These are phyloP conservation scores for Grigorovia jiainica DNA, from an alignment of 805 yeast species.

Conservation along the genomic window DNA sequence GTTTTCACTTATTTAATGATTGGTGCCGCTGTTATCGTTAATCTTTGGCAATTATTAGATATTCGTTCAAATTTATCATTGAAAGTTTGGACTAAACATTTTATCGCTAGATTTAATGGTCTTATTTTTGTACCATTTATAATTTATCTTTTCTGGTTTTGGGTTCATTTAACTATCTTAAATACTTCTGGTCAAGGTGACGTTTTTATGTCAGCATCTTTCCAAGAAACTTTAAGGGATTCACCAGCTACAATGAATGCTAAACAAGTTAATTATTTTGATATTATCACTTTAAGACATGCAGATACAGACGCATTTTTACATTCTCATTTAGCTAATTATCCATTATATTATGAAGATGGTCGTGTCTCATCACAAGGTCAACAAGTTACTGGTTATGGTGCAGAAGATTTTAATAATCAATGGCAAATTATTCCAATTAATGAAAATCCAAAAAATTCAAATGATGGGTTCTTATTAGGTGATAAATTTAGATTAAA, in stretches of 20 bases:
- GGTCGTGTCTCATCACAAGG: slow-evolving; percentile 92
- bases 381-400: slow-evolving; percentile 80
- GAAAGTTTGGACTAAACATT: slow-evolving; percentile 53
- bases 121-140: slow-evolving; percentile 73
- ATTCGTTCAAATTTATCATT: slow-evolving; percentile 54
- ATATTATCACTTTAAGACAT: slow-evolving; percentile 68
- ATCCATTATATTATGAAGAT: slow-evolving; percentile 91
- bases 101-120: slow-evolving; percentile 59
- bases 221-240: slow-evolving; percentile 87
- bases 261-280: slow-evolving; percentile 64
- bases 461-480: slow-evolving; percentile 46
- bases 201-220: slow-evolving; percentile 85
- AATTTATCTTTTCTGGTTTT: slow-evolving; percentile 83
- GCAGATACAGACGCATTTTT: slow-evolving; percentile 68
- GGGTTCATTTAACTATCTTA: slow-evolving; percentile 76
- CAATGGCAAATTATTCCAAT: slow-evolving; percentile 81
- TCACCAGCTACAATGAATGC: slow-evolving; percentile 66
- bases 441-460: slow-evolving; percentile 32
- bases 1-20: slow-evolving; percentile 80
- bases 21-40: slow-evolving; percentile 78
- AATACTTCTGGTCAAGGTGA: slow-evolving; percentile 93
- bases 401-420: slow-evolving; percentile 52
- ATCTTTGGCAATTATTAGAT: slow-evolving; percentile 83
- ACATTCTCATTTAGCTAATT: slow-evolving; percentile 69
- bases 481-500: slow-evolving; percentile 70